Conservation (phyloP, 31 red algal species). For the Asparagopsis taxiformis region DNA sequence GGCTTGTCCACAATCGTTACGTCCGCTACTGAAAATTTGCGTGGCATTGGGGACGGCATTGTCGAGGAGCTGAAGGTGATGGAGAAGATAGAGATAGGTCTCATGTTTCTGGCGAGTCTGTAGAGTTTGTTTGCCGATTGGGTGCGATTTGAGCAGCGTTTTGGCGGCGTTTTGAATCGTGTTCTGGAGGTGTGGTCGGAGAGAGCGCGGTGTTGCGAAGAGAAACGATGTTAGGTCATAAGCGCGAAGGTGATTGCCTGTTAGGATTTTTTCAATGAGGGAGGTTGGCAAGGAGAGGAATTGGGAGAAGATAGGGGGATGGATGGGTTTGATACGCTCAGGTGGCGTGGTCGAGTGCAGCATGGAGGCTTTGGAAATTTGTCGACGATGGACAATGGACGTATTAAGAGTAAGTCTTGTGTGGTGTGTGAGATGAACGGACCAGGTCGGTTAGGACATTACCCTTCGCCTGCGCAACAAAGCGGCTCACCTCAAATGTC, state of each 20-base stretch:
- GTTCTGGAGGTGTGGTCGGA: neutral
- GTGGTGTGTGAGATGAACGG: too few relatives aligned
- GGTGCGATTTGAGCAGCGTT: neutral
- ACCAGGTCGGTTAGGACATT: too few relatives aligned
- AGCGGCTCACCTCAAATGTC: too few relatives aligned
- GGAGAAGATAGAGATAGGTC: neutral
- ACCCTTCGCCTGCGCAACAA: too few relatives aligned
- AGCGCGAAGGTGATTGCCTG: neutral
- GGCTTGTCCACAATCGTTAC: slow-evolving; percentile 51
- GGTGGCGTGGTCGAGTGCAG: neutral
- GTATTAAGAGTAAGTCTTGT: too few relatives aligned
- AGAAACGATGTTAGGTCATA: slow-evolving; percentile 2
- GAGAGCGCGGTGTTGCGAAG: neutral
- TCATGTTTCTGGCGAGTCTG: neutral
- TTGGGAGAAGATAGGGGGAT: neutral
- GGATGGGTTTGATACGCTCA: neutral
- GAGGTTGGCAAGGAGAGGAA: neutral
- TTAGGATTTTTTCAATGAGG: neutral
- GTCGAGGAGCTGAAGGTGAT: slow-evolving; percentile 8
- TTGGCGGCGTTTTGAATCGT: slow-evolving; percentile 1
- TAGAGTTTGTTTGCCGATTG: neutral
- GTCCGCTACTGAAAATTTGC: slow-evolving; percentile 38
- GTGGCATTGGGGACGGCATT: slow-evolving; percentile 12
- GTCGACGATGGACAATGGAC: too few relatives aligned
- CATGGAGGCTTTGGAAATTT: neutral